Conservation (phyloP, 805 yeast genomes). For the Ogataea paraovalis region DNA sequence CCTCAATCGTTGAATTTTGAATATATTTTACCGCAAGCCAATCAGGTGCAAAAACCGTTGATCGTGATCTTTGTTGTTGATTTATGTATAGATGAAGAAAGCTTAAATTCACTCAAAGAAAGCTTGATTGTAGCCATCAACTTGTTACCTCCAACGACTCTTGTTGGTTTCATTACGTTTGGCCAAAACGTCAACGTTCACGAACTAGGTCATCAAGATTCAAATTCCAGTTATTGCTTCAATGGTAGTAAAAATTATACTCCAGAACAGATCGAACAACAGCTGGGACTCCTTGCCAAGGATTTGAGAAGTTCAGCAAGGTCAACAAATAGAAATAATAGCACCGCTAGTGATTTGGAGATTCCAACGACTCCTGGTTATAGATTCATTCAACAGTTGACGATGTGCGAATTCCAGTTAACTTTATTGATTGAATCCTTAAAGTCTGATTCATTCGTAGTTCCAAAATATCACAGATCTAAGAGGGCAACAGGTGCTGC, state of each 20-base stretch:
- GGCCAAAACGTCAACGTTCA: slow-evolving; percentile 60
- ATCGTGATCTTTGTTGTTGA: slow-evolving; percentile 56
- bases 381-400: slow-evolving; percentile 45
- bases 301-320: slow-evolving; percentile 21
- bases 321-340: neutral
- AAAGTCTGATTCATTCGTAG: slow-evolving; percentile 46
- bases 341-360: slow-evolving; percentile 7
- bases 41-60: slow-evolving; percentile 33
- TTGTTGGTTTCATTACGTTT: slow-evolving; percentile 54
- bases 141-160: slow-evolving; percentile 47
- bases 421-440: slow-evolving; percentile 46
- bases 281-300: slow-evolving; percentile 41
- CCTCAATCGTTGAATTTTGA: slow-evolving; percentile 48
- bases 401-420: slow-evolving; percentile 48
- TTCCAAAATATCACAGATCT: slow-evolving; percentile 41
- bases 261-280: slow-evolving; percentile 41
- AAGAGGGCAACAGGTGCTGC: slow-evolving; percentile 60
- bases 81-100: slow-evolving; percentile 50
- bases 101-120: slow-evolving; percentile 48
- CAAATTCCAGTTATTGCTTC: slow-evolving; percentile 39
- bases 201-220: slow-evolving; percentile 40
- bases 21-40: slow-evolving; percentile 33
- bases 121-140: slow-evolving; percentile 40
- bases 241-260: slow-evolving; percentile 54
- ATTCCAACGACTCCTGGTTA: slow-evolving; percentile 27